These are phyloP conservation scores for Ophiosphaerella herpotricha DNA, from an alignment of 2,329 filamentous ascomycete genomes.

Conservation along the genomic window DNA sequence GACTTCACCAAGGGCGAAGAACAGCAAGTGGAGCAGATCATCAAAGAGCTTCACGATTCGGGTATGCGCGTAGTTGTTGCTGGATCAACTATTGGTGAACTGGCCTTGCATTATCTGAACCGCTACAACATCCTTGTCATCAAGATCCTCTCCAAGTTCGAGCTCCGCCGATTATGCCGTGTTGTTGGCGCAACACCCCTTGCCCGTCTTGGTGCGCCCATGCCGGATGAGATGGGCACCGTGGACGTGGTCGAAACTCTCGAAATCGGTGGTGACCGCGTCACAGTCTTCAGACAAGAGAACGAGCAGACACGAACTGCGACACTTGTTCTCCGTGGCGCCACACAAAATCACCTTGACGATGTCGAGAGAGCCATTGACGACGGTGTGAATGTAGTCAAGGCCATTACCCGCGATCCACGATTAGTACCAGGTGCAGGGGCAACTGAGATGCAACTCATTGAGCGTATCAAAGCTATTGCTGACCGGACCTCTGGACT, in stretches of 20 bases:
- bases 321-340: slow-evolving; percentile 90
- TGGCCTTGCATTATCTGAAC: slow-evolving; percentile 97
- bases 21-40: slow-evolving; percentile 80
- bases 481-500: slow-evolving; percentile 92
- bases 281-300: slow-evolving; percentile 98
- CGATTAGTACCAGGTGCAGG: slow-evolving; percentile 92
- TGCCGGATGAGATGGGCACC: slow-evolving; percentile 99
- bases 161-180: slow-evolving; percentile 90
- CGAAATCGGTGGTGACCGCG: slow-evolving; percentile 96
- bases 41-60: slow-evolving; percentile 96
- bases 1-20: slow-evolving; percentile 98
- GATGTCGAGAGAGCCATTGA: slow-evolving; percentile 97
- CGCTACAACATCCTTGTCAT: slow-evolving; percentile 94
- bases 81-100: slow-evolving; percentile 90
- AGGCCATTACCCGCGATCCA: slow-evolving; percentile 93
- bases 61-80: slow-evolving; percentile 90
- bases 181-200: slow-evolving; percentile 97
- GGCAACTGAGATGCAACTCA: slow-evolving; percentile 90
- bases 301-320: slow-evolving; percentile 89
- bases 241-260: slow-evolving; percentile 95
- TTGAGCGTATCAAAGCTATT: slow-evolving; percentile 86
- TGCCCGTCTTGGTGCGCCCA: slow-evolving; percentile 90
- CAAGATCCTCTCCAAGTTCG: slow-evolving; percentile 97
- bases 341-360: slow-evolving; percentile 97
- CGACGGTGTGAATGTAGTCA: slow-evolving; percentile 97